Percentiles rank a stretch among this genome's conserved stretches.
These are phyloP conservation scores for Phytophthora palmivora DNA, from an alignment of 352 stramenopile genomes.

Conservation along the genomic window DNA sequence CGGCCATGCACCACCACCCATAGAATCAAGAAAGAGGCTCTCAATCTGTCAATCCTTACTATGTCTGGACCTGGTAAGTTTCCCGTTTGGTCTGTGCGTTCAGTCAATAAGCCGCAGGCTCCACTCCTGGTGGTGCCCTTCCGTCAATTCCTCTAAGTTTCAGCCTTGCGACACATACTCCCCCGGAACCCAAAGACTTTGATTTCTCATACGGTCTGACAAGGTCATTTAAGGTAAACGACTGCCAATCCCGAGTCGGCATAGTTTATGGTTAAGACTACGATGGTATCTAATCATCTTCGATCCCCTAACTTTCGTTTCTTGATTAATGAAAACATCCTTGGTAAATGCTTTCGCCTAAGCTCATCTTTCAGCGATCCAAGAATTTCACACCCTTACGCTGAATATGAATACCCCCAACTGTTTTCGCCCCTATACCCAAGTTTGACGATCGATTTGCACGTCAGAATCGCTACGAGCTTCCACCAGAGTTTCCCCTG, in stretches of 20 bases:
- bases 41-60: slow-evolving; percentile 10
- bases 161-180: slow-evolving; percentile 13
- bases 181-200: too few species aligned
- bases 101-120: slow-evolving; percentile 16
- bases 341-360: slow-evolving; percentile 31
- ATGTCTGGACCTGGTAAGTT: slow-evolving; percentile 14
- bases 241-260: too few species aligned
- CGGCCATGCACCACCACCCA: too few species aligned
- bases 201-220: too few species aligned
- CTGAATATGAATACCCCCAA: slow-evolving; percentile 33
- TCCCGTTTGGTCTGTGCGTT: too few species aligned
- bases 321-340: slow-evolving; percentile 34
- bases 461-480: slow-evolving; percentile 90
- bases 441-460: slow-evolving; percentile 93
- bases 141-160: slow-evolving; percentile 21
- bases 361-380: slow-evolving; percentile 32
- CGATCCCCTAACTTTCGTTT: slow-evolving; percentile 32
- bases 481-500: slow-evolving; percentile 29
- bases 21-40: too few species aligned
- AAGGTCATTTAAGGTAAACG: too few species aligned
- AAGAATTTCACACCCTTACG: slow-evolving; percentile 32
- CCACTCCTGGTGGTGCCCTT: slow-evolving; percentile 15
- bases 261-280: too few species aligned
- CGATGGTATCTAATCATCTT: too few species aligned
- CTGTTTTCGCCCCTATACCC: slow-evolving; percentile 90